A percentile compares a stretch with the other conserved stretches of the same genome.
Conservation (phyloP, 371 early-diverging fungal genomes). For the Circinella minor region DNA sequence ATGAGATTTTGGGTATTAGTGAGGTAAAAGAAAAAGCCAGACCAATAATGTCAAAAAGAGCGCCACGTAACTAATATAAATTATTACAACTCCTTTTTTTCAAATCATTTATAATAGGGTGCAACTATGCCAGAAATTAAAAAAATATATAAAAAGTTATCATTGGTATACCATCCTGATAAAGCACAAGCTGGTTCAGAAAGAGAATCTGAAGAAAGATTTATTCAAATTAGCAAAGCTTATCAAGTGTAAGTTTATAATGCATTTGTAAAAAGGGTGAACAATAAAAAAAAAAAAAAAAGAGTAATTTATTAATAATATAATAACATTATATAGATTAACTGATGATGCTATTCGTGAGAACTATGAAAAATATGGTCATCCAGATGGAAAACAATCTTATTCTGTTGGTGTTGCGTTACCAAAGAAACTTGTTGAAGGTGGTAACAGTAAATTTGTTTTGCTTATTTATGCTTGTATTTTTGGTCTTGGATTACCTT, state of each 20-base stretch:
- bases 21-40: constrained; percentile 48
- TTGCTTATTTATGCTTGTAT: constrained; percentile 83
- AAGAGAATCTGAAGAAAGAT: constrained; percentile 66
- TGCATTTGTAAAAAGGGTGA: neutral
- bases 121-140: constrained; percentile 69
- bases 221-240: constrained; percentile 86
- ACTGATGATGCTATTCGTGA: constrained; percentile 90
- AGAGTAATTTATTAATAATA: neutral
- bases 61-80: too few species aligned
- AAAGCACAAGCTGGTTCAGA: constrained; percentile 72
- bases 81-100: too few species aligned
- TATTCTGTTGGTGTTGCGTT: constrained; percentile 93
- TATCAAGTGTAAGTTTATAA: constrained; percentile 71
- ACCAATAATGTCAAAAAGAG: too few species aligned
- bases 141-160: constrained; percentile 74
- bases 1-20: constrained; percentile 82
- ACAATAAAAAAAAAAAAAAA: too few species aligned
- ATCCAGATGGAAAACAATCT: constrained; percentile 96
- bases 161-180: constrained; percentile 85
- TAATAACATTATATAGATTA: constrained; percentile 50
- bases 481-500: constrained; percentile 91
- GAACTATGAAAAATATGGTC: constrained; percentile 94
- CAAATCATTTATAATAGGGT: constrained; percentile 28
- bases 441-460: constrained; percentile 76
- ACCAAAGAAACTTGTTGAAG: constrained; percentile 85